Evolutionary conservation across 208 protist genomes (phyloP).

Genomic region (Acanthamoeba lenticulata): DNA sequence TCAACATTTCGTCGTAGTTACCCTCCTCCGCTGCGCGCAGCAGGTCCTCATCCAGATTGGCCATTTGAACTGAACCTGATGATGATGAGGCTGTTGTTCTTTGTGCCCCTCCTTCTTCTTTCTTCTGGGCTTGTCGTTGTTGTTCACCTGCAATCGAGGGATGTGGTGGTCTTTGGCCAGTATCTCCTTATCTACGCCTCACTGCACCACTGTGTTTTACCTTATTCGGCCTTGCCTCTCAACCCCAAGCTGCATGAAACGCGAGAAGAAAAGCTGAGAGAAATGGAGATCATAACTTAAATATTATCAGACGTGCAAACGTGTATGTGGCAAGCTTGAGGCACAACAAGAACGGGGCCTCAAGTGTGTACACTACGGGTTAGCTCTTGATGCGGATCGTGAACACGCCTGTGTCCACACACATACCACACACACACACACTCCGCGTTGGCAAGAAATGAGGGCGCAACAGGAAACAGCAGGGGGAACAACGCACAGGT

Average conservation of each 20-base stretch:
- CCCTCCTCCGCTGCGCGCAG: not conserved
- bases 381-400: slow-evolving; percentile 11
- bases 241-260: too few relatives aligned
- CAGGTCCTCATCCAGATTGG: not conserved
- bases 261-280: not conserved
- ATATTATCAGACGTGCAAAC: too few relatives aligned
- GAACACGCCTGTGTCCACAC: slow-evolving; percentile 1
- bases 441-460: not conserved
- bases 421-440: not conserved
- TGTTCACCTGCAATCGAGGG: not conserved
- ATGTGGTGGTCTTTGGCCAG: too few relatives aligned
- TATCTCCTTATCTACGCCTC: too few relatives aligned
- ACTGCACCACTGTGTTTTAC: too few relatives aligned
- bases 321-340: too few relatives aligned
- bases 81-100: too few relatives aligned
- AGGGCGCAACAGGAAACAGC: not conserved
- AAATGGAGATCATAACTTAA: too few relatives aligned
- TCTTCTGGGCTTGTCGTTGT: not conserved
- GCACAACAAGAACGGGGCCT: not conserved
- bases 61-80: too few relatives aligned
- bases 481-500: not conserved
- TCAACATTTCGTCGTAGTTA: not conserved
- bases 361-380: not conserved
- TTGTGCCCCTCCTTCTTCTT: not conserved
- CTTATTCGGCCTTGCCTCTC: too few relatives aligned